Percentiles rank a stretch among this genome's conserved stretches.
Evolutionary conservation across 768 basidiomycete species (phyloP).

Genomic region (Tricholoma sp.): DNA sequence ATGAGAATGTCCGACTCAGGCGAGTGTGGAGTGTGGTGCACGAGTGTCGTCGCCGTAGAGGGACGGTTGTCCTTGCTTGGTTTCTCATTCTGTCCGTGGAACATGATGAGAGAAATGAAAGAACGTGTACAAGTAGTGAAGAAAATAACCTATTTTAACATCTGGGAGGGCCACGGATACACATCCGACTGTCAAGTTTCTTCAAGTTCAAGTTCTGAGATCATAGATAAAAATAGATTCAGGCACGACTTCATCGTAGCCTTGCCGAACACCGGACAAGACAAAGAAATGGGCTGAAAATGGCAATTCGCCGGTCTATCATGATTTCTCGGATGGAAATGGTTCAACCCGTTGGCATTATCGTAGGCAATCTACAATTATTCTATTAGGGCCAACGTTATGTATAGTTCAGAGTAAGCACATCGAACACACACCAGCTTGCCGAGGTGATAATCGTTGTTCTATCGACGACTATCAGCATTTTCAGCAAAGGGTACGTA

Average conservation of each 20-base stretch:
- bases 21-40: not conserved
- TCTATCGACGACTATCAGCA: no score
- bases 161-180: not conserved
- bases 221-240: not conserved
- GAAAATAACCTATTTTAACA: not conserved
- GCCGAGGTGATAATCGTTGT: no score
- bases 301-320: no score
- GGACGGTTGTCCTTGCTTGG: not conserved
- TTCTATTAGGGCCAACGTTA: no score
- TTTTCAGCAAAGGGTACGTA: no score
- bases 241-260: not conserved
- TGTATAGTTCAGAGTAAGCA: no score
- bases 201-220: not conserved
- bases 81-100: not conserved
- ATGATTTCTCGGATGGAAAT: no score
- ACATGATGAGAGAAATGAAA: not conserved
- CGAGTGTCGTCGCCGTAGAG: not conserved
- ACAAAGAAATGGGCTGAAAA: not conserved
- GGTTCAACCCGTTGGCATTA: no score
- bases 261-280: not conserved
- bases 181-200: not conserved
- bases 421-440: no score
- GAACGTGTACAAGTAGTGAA: not conserved
- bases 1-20: conserved; percentile 19
- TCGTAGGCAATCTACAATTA: no score